phyloP scores from a whole-genome alignment of 345 rosid species.

The Hypericum androsaemum region DNA sequence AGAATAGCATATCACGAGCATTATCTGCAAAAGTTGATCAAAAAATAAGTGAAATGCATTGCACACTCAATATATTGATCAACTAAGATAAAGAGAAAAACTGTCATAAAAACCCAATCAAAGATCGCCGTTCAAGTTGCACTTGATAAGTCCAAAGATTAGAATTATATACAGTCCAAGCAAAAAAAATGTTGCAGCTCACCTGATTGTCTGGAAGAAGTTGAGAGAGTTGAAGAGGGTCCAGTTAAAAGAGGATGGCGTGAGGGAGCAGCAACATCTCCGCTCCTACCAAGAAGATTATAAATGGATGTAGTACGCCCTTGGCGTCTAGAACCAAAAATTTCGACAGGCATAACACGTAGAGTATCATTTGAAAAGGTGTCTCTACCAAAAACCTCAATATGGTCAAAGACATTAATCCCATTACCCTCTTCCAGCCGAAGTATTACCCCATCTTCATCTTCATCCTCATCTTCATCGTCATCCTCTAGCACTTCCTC shows the following conservation, averaged over 20 bases:
- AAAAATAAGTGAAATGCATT: constrained; percentile 8
- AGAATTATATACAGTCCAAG: not conserved
- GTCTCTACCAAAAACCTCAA: constrained; percentile 85
- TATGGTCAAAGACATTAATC: constrained; percentile 82
- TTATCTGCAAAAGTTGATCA: constrained; percentile 26
- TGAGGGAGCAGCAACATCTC: constrained; percentile 52
- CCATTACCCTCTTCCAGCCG: constrained; percentile 91
- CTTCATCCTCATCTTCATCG: constrained; percentile 86
- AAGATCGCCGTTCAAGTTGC: not conserved
- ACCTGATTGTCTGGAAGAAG: constrained; percentile 60
- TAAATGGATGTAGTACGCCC: constrained; percentile 92
- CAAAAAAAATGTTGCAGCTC: not conserved
- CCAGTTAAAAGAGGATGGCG: constrained; percentile 84
- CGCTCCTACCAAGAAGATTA: constrained; percentile 73
- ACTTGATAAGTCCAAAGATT: not conserved
- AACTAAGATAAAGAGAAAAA: not conserved
- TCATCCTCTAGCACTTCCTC: constrained; percentile 90
- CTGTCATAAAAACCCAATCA: not conserved
- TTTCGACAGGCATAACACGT: constrained; percentile 93
- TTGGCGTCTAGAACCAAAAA: constrained; percentile 94
- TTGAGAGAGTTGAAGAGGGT: constrained; percentile 36
- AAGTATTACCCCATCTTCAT: constrained; percentile 80
- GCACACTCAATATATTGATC: not conserved
- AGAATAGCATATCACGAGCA: constrained; percentile 31
- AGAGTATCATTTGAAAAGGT: constrained; percentile 77